Evolutionary conservation across 2,329 filamentous ascomycete species (phyloP).

Genomic region (Botryotinia globosa): DNA sequence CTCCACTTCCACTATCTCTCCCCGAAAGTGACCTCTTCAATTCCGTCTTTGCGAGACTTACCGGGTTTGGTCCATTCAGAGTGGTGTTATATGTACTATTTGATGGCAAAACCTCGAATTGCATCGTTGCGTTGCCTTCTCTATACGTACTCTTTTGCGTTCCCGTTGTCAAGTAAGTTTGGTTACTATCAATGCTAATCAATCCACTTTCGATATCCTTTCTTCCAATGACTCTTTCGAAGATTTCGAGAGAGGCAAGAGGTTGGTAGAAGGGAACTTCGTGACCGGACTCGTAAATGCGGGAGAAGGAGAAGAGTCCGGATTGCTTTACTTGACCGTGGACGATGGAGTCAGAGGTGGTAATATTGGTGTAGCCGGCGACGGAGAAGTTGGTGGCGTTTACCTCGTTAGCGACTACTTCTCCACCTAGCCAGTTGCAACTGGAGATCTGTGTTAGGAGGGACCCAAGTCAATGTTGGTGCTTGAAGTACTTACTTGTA

Average conservation of each 20-base stretch:
- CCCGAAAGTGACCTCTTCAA: conserved; percentile 20
- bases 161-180: conserved; percentile 27
- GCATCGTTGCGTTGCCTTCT: conserved; percentile 41
- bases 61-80: conserved; percentile 42
- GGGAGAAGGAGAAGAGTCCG: conserved; percentile 65
- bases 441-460: conserved; percentile 55
- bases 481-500: conserved; percentile 45
- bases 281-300: conserved; percentile 64
- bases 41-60: background rate
- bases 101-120: conserved; percentile 42
- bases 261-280: conserved; percentile 55
- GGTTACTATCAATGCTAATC: conserved; percentile 41
- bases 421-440: conserved; percentile 68
- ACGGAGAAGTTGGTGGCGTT: conserved; percentile 46
- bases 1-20: background rate
- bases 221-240: conserved; percentile 48
- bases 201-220: conserved; percentile 53
- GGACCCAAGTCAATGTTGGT: conserved; percentile 42
- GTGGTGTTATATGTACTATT: conserved; percentile 50
- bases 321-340: conserved; percentile 71
- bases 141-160: conserved; percentile 30
- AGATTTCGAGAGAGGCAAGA: conserved; percentile 50
- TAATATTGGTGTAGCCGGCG: conserved; percentile 69
- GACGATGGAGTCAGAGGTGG: conserved; percentile 61
- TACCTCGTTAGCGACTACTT: conserved; percentile 63